Evolutionary conservation across 2,329 filamentous ascomycete genomes (phyloP).

Genomic region (Gnomoniopsis smithogilvyi): DNA sequence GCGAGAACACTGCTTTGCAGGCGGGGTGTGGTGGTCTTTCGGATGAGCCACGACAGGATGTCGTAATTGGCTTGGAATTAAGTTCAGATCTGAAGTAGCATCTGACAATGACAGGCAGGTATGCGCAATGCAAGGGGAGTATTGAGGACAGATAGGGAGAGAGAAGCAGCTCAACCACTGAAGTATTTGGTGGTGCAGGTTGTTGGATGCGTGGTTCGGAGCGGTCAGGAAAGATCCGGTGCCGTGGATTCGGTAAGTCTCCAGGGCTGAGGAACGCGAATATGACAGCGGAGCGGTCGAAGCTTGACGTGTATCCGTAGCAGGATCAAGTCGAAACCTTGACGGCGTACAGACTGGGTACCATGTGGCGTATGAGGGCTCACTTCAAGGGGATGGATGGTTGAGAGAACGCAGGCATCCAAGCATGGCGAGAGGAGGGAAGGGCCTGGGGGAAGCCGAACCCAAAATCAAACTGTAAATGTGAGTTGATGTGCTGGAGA

Average conservation of each 20-base stretch:
- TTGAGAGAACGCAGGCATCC: too few species aligned
- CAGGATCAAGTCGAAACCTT: background rate
- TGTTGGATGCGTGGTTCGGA: conserved; percentile 4
- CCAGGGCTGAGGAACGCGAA: background rate
- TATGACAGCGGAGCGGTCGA: background rate
- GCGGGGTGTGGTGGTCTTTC: background rate
- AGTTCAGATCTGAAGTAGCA: too few species aligned
- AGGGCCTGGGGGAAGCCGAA: background rate
- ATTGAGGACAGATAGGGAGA: too few species aligned
- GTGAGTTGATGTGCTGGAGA: conserved; percentile 6
- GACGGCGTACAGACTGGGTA: background rate
- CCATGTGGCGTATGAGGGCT: background rate
- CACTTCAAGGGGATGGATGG: too few species aligned
- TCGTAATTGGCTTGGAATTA: too few species aligned
- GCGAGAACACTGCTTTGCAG: background rate
- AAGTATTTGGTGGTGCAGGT: background rate
- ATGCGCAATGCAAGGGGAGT: too few species aligned
- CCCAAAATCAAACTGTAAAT: background rate
- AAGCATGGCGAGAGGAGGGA: background rate
- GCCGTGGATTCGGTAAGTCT: conserved; percentile 4
- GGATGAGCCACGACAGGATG: background rate
- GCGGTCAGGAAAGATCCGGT: conserved; percentile 9
- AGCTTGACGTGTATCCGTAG: too few species aligned
- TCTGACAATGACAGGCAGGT: too few species aligned
- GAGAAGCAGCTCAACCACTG: background rate